phyloP scores from a whole-genome alignment of 78 protist species.

The Tieghemostelium lacteum region DNA sequence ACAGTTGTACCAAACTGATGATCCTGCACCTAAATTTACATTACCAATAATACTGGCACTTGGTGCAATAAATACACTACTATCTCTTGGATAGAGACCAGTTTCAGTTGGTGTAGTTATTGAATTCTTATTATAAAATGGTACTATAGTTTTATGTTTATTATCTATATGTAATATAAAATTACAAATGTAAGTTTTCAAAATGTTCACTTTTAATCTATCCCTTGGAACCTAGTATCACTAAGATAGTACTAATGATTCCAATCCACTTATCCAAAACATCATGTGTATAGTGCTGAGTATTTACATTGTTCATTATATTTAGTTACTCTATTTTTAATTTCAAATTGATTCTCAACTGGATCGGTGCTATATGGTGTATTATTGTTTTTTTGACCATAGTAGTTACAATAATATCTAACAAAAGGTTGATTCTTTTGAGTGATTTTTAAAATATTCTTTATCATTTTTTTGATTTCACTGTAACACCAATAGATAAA shows the following conservation, averaged over 20 bases:
- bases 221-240: neutral
- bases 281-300: neutral
- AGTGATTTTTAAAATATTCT: too few species aligned
- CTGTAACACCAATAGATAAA: too few species aligned
- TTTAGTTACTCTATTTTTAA: constrained; percentile 4
- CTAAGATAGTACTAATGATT: neutral
- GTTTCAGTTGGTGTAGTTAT: constrained; percentile 30
- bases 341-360: neutral
- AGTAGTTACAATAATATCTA: constrained; percentile 40
- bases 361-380: constrained; percentile 31
- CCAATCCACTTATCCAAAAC: neutral
- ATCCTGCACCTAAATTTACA: constrained; percentile 27
- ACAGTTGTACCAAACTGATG: constrained; percentile 61
- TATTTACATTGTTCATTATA: constrained; percentile 53
- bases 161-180: constrained; percentile 11
- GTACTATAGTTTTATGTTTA: constrained; percentile 48
- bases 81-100: constrained; percentile 52
- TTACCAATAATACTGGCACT: constrained; percentile 65
- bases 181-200: neutral
- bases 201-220: neutral
- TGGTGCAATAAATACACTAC: constrained; percentile 55
- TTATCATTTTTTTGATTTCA: too few species aligned
- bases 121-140: constrained; percentile 56
- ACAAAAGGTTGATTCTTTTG: too few species aligned
- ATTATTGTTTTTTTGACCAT: constrained; percentile 45